Percentiles rank a stretch among this genome's conserved stretches.
Conservation (phyloP, 148 eudicot genomes). For the Suaeda aralocaspica region DNA sequence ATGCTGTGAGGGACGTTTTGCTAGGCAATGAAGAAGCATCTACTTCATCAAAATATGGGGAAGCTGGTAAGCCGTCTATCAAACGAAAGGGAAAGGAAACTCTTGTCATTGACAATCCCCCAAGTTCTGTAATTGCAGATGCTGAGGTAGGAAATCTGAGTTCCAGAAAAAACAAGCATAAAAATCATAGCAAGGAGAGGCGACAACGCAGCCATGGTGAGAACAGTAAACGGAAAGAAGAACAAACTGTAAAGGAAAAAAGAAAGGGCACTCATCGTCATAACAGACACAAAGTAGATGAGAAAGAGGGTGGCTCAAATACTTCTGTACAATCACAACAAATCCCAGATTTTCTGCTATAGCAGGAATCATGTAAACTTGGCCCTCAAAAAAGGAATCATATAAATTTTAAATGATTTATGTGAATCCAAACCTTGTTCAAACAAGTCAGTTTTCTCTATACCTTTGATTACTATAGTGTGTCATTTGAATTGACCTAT, state of each 20-base stretch:
- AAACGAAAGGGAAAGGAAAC: slow-evolving; percentile 56
- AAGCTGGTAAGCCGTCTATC: slow-evolving; percentile 35
- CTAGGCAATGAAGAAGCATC: slow-evolving; percentile 40
- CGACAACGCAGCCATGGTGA: slow-evolving; percentile 39
- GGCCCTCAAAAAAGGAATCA: too few species aligned
- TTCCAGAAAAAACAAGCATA: slow-evolving; percentile 51
- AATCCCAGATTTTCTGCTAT: slow-evolving; percentile 80
- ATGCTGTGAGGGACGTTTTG: slow-evolving; percentile 73
- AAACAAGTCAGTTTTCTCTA: slow-evolving; percentile 3
- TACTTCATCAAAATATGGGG: slow-evolving; percentile 35
- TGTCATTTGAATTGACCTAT: slow-evolving; percentile 6
- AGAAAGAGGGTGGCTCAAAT: slow-evolving; percentile 38
- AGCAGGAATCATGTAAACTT: slow-evolving; percentile 25
- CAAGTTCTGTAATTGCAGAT: slow-evolving; percentile 20
- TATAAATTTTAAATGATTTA: slow-evolving; percentile 11
- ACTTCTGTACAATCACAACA: slow-evolving; percentile 41
- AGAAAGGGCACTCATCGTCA: slow-evolving; percentile 50
- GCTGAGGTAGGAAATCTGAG: slow-evolving; percentile 30
- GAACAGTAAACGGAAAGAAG: slow-evolving; percentile 39
- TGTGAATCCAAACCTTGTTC: slow-evolving; percentile 12
- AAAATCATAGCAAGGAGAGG: slow-evolving; percentile 50
- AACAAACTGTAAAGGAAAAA: slow-evolving; percentile 42
- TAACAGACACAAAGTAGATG: slow-evolving; percentile 44
- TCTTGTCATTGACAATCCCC: slow-evolving; percentile 20
- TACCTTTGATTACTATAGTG: slow-evolving; percentile 8